A percentile compares a stretch with the other conserved stretches of the same genome.
phyloP scores from a whole-genome alignment of 2,329 filamentous ascomycete genomes.

The Phialophora chinensis region DNA sequence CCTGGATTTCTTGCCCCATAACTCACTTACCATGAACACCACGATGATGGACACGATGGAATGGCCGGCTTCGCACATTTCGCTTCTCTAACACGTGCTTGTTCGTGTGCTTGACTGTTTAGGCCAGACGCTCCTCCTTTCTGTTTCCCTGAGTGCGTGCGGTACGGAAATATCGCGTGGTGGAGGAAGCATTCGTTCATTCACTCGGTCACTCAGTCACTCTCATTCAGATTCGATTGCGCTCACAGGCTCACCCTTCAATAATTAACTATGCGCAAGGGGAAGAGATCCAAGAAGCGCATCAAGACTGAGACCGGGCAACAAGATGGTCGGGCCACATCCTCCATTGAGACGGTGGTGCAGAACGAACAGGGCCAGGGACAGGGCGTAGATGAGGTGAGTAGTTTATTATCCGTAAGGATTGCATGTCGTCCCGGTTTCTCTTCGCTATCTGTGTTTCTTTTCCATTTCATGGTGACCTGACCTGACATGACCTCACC shows the following conservation, averaged over 20 bases:
- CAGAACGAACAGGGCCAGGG: neutral
- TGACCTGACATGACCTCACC: neutral
- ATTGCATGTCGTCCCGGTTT: neutral
- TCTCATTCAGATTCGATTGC: no score
- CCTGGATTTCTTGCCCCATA: neutral
- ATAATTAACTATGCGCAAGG: neutral
- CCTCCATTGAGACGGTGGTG: neutral
- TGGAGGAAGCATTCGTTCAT: no score
- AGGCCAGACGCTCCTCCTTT: neutral
- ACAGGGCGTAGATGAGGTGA: neutral
- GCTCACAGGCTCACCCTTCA: neutral
- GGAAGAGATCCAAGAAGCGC: neutral
- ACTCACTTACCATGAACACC: neutral
- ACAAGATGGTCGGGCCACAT: neutral
- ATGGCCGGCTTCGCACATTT: constrained; percentile 22
- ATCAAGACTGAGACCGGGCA: neutral
- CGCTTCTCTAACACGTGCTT: constrained; percentile 21
- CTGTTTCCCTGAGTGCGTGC: neutral
- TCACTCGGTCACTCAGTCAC: no score
- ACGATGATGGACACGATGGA: constrained; percentile 17
- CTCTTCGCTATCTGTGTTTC: neutral
- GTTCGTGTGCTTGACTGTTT: neutral
- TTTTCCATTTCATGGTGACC: neutral
- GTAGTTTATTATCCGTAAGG: neutral
- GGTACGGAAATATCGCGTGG: neutral